Evolutionary conservation across 331 rosid genomes (phyloP).

Genomic region (Quercus tomentella): DNA sequence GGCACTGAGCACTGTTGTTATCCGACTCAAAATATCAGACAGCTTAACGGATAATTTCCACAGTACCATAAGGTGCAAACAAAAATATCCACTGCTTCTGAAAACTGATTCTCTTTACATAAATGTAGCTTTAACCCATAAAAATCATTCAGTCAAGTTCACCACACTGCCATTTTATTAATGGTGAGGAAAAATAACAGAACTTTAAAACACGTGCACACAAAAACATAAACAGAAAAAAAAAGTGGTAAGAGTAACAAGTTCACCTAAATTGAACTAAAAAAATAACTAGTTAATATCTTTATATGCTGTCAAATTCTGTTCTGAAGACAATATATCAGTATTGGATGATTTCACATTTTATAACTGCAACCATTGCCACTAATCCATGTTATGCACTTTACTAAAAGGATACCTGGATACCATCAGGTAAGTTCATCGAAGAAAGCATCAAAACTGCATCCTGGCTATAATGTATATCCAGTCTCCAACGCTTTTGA

Average conservation of each 20-base stretch:
- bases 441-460: constrained; percentile 94
- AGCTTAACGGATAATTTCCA: not conserved
- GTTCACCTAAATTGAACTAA: not conserved
- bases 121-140: not conserved
- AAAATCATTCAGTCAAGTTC: not conserved
- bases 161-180: not conserved
- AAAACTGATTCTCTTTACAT: not conserved
- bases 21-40: not conserved
- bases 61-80: not conserved
- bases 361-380: not conserved
- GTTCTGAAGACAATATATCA: not conserved
- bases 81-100: not conserved
- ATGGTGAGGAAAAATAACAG: not conserved
- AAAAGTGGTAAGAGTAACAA: not conserved
- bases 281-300: not conserved
- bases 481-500: constrained; percentile 89
- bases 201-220: not conserved
- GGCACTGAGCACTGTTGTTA: not conserved
- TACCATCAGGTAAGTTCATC: constrained; percentile 89
- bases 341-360: not conserved
- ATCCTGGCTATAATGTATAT: constrained; percentile 74
- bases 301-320: not conserved
- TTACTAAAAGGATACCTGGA: constrained; percentile 59
- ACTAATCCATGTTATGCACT: not conserved
- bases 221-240: not conserved